Percentiles rank a stretch among this genome's conserved stretches.
Evolutionary conservation across 2,329 filamentous ascomycete species (phyloP).

Genomic region (Ustilaginoidea virens): DNA sequence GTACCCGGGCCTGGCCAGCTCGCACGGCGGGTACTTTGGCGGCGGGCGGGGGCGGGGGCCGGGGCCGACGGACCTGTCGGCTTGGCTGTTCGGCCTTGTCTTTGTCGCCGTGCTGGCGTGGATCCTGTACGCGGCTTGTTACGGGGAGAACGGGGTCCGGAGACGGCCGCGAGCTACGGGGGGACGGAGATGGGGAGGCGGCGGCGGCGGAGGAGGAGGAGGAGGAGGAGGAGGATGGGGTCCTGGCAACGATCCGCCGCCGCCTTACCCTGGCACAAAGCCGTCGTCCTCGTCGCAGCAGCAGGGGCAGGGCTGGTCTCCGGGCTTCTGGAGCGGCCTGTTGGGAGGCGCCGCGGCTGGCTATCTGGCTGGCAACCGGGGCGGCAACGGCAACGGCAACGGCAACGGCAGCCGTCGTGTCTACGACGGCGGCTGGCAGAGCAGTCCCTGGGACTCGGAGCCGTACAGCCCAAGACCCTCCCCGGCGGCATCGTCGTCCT

Average conservation of each 20-base stretch:
- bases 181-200: conserved; percentile 11
- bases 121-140: conserved; percentile 45
- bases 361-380: conserved; percentile 43
- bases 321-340: conserved; percentile 62
- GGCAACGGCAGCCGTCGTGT: too few relatives aligned
- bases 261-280: conserved; percentile 26
- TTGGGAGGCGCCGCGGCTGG: conserved; percentile 53
- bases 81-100: conserved; percentile 40
- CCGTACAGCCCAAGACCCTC: conserved; percentile 10
- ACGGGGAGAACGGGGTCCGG: conserved; percentile 6
- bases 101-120: conserved; percentile 44
- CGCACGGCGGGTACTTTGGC: conserved; percentile 19
- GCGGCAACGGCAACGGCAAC: conserved; percentile 19
- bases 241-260: conserved; percentile 35
- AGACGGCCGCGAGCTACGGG: conserved; percentile 12
- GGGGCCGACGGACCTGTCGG: conserved; percentile 17
- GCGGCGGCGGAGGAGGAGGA: conserved; percentile 18
- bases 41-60: conserved; percentile 14
- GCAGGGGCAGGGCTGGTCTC: conserved; percentile 40
- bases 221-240: conserved; percentile 21
- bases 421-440: conserved; percentile 13
- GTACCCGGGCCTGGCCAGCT: conserved; percentile 42
- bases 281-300: conserved; percentile 9
- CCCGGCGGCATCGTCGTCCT: conserved; percentile 15
- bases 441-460: conserved; percentile 10